Evolutionary conservation across 2,329 filamentous ascomycete species (phyloP).

Genomic region (Colletotrichum orbiculare): DNA sequence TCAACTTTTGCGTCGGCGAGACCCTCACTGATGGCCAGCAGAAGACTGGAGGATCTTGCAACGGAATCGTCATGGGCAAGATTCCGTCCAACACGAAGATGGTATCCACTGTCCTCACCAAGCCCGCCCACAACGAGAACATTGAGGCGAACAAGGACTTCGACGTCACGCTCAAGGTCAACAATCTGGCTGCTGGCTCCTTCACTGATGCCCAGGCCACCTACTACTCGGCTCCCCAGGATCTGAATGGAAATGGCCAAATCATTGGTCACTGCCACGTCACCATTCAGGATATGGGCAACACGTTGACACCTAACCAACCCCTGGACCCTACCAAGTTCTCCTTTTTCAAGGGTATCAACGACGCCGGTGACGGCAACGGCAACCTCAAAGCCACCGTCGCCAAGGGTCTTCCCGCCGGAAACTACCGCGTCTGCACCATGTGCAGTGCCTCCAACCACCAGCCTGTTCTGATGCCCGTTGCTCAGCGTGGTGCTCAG

Average conservation of each 20-base stretch:
- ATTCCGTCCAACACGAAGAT: constrained; percentile 66
- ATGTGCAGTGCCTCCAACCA: constrained; percentile 74
- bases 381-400: constrained; percentile 66
- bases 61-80: constrained; percentile 71
- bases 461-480: constrained; percentile 73
- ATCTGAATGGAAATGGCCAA: constrained; percentile 58
- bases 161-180: constrained; percentile 61
- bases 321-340: constrained; percentile 65
- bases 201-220: constrained; percentile 71
- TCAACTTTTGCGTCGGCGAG: constrained; percentile 69
- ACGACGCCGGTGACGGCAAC: constrained; percentile 67
- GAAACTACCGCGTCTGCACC: constrained; percentile 74
- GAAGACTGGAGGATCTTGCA: constrained; percentile 69
- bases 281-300: constrained; percentile 67
- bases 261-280: constrained; percentile 71
- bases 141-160: constrained; percentile 61
- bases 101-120: constrained; percentile 66
- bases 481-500: constrained; percentile 74
- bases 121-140: constrained; percentile 63
- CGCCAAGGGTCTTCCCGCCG: constrained; percentile 67
- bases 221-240: constrained; percentile 71
- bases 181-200: constrained; percentile 65
- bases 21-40: constrained; percentile 71
- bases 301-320: constrained; percentile 59
- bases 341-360: constrained; percentile 75